Evolutionary conservation across 495 filamentous ascomycete genomes (phyloP).

Genomic region (Penicillium psychrofluorescens): DNA sequence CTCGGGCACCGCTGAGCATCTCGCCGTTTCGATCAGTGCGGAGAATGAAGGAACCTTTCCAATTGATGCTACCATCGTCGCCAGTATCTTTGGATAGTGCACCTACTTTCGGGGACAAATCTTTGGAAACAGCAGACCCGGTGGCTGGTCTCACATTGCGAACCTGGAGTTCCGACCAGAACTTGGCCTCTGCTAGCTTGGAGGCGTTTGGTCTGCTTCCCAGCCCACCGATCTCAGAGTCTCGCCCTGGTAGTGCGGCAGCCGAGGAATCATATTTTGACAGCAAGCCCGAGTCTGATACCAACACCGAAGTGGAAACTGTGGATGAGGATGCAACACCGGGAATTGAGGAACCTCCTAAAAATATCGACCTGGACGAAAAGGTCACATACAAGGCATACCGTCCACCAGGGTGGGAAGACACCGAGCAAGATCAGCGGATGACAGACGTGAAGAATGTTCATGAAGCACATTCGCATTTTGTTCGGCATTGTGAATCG

Average conservation of each 20-base stretch:
- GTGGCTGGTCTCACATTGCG: constrained; percentile 23
- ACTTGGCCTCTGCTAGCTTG: constrained; percentile 24
- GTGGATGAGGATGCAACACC: constrained; percentile 4
- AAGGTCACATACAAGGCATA: constrained; percentile 8
- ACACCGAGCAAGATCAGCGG: constrained; percentile 2
- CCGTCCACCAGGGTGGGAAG: constrained; percentile 6
- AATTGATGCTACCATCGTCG: constrained; percentile 31
- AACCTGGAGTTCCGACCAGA: constrained; percentile 38
- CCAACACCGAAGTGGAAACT: too few relatives aligned
- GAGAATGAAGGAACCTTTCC: constrained; percentile 41
- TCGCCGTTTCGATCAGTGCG: constrained; percentile 42
- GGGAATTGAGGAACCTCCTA: neutral
- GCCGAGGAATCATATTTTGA: constrained; percentile 14
- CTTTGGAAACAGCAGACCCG: constrained; percentile 8
- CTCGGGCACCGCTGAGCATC: constrained; percentile 20
- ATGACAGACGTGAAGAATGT: constrained; percentile 23
- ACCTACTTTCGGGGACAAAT: constrained; percentile 9
- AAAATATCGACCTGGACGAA: neutral
- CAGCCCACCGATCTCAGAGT: constrained; percentile 36
- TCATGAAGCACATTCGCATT: constrained; percentile 31
- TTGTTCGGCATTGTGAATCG: constrained; percentile 25
- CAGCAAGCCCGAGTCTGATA: neutral
- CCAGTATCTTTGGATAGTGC: constrained; percentile 23
- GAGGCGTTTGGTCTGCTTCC: constrained; percentile 35
- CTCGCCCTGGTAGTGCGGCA: constrained; percentile 18